Base-by-base conservation (phyloP, 306 rosid species). In the Cucumis cinereus region DNA sequence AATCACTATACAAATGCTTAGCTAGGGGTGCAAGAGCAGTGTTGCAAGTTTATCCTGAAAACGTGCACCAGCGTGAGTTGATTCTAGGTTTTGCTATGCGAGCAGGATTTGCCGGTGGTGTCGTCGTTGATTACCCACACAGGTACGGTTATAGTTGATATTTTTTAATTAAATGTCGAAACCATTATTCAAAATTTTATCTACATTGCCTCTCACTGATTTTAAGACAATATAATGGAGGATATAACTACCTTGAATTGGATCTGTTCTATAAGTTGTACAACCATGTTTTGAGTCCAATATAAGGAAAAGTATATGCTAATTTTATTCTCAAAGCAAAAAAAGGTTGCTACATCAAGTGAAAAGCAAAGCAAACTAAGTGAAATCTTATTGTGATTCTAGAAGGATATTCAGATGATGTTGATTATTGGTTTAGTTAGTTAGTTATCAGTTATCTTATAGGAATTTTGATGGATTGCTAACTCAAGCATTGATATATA, bases 101-200 rank as follows among this genome's bases (percentile, higher is more conserved):
- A 24, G 95, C 96, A 80, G 99, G 99, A 82, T 94, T 94, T 86
- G 81, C 91, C 24, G 99, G 99, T 77, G 96, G 97, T 35, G 79
- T 92, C 24, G 96, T 94, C 14, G 95, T 94, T 50, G 99, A 94
- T 84, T 94, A 16, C 80, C 99, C 99, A 41, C 92, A 92, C 86
- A 94, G 99, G 99, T 94, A 81, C 4, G 35, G 4, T 30, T 67
- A 28, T 73, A 23, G 24, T 12, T 14, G 17, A 57, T 4, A 14
- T 33, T 36, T n/a, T 4, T 40, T 4, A 40, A 55, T 8, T 73
- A 23, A 58, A 75, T 13, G 0, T 35, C 12, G 16, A 45, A 45
- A 45, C 40, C 30, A 30, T 6, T 22, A 15, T 4, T 12, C 28
- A 16, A n/a, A 15, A 23, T 36, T 43, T 41, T 11, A 30, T 69